These are phyloP conservation scores for Linnemannia hyalina DNA, from an alignment of 192 early-diverging fungal species.

Conservation along the genomic window DNA sequence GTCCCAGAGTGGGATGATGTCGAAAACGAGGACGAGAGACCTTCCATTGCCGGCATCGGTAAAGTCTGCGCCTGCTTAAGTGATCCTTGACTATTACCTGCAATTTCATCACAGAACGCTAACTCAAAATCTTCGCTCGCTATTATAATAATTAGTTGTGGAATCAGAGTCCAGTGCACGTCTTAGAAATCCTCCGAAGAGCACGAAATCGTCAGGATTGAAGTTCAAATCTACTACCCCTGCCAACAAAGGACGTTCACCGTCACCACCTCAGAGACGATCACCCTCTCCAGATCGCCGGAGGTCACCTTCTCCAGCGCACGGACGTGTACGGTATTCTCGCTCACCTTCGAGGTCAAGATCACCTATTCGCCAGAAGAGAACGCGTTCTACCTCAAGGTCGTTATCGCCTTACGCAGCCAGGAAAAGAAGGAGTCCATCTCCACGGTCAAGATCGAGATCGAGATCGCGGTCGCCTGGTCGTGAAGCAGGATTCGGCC, in stretches of 20 bases:
- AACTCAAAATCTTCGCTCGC: background rate
- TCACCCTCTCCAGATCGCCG: constrained; percentile 24
- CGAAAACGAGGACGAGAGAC: constrained; percentile 50
- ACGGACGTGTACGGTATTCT: background rate
- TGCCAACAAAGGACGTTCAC: background rate
- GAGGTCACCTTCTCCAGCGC: constrained; percentile 15
- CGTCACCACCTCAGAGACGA: constrained; percentile 13
- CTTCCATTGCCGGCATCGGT: constrained; percentile 51
- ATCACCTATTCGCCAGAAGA: constrained; percentile 29
- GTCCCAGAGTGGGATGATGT: constrained; percentile 57
- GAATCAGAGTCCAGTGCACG: constrained; percentile 41
- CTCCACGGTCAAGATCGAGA: constrained; percentile 20
- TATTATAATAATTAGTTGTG: constrained; percentile 13
- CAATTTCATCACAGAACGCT: background rate
- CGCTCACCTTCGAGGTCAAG: constrained; percentile 25
- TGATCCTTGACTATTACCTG: background rate
- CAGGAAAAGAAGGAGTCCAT: background rate
- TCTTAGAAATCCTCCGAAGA: constrained; percentile 21
- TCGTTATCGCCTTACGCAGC: constrained; percentile 28
- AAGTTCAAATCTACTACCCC: constrained; percentile 6
- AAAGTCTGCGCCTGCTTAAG: background rate
- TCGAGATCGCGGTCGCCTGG: constrained; percentile 28
- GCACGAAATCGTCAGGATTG: constrained; percentile 8
- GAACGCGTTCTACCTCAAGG: constrained; percentile 22
- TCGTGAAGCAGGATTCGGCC: constrained; percentile 32